phyloP scores from a whole-genome alignment of 2,329 filamentous ascomycete genomes.

The Colletotrichum somersetense region DNA sequence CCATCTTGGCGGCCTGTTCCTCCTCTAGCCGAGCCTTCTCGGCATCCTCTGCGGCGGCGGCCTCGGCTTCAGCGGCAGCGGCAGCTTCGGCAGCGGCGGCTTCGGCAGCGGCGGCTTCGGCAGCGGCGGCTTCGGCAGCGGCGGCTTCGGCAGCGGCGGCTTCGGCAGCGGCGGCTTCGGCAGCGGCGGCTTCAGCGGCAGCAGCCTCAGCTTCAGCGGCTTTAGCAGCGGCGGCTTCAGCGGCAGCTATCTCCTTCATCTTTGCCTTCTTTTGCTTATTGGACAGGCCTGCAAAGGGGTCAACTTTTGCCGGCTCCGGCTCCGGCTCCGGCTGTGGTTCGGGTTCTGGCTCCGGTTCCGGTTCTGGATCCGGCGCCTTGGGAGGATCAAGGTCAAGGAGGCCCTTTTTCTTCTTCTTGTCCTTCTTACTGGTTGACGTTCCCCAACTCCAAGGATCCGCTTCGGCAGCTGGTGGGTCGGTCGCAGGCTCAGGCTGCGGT shows the following conservation, averaged over 20 bases:
- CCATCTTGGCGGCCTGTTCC: constrained; percentile 43
- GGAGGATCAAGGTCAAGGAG: constrained; percentile 44
- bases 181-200: constrained; percentile 18
- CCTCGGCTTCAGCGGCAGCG: constrained; percentile 43
- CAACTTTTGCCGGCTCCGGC: constrained; percentile 48
- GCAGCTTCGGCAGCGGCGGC: constrained; percentile 44
- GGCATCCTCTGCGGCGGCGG: constrained; percentile 45
- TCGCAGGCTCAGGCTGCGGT: constrained; percentile 44
- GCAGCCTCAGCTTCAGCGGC: constrained; percentile 17
- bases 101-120: constrained; percentile 17
- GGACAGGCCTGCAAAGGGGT: constrained; percentile 48
- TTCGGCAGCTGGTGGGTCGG: constrained; percentile 47
- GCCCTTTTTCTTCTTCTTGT: constrained; percentile 56
- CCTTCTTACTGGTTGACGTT: constrained; percentile 51
- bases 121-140: constrained; percentile 12
- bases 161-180: constrained; percentile 11
- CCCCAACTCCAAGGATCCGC: constrained; percentile 54
- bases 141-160: constrained; percentile 17
- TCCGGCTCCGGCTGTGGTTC: constrained; percentile 41
- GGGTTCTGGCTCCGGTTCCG: constrained; percentile 42
- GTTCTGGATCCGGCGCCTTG: constrained; percentile 44
- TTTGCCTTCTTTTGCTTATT: constrained; percentile 52
- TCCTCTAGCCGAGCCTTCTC: constrained; percentile 44
- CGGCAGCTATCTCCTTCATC: constrained; percentile 36
- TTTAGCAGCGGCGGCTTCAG: constrained; percentile 15